Evolutionary conservation across 2,329 filamentous ascomycete genomes (phyloP), one percentile per base, ranked within the genome.

Genomic region (Alternaria atra): DNA sequence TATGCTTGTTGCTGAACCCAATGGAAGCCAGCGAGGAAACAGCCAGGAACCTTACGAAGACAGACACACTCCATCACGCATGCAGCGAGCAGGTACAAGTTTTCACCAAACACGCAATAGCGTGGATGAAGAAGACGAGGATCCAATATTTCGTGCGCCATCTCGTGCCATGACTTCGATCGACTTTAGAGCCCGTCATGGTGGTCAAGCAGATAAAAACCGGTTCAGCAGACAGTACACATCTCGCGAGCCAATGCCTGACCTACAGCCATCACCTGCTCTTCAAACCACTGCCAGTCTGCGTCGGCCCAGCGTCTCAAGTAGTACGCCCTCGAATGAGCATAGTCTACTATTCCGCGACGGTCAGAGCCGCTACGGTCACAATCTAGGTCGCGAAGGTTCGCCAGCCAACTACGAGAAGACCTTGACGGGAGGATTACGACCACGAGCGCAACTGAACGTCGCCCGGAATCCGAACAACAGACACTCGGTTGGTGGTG

Each of bases 161-260:
- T 84, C 82, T 15, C 80, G 83, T 34, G 82, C 83, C 7, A 79
- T 81, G 77, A 84, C 82, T 9, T 61, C 58, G 2, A 52, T 61
- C 6, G 82, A 84, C 47, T 74, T 80, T 58, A 74, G 78, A 25
- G 66, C 73, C 27, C 77, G 79, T 27, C 46, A 50, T 30, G 46
- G 46, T 50, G 46, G 46, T 68, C 72, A 44, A 65, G 68, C 55
- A 32, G 64, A 67, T 12, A 67, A 58, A 42, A 71, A 64, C 50
- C 63, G 69, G n/a, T 61, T 67, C 37, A 64, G 50, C 32, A 70
- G 77, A 55, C 74, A 78, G 12, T 80, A 79, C 53, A 76, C 75
- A 9, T 76, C 75, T 10, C 72, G 76, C 6, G 73, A 79, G 39
- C 78, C 78, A 3, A 68, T 80, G 63, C 77, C 77, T 6, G 74